A percentile compares a stretch with the other conserved stretches of the same genome.
Conservation (phyloP, 352 stramenopile species). For the Phytopythium delawarense region DNA sequence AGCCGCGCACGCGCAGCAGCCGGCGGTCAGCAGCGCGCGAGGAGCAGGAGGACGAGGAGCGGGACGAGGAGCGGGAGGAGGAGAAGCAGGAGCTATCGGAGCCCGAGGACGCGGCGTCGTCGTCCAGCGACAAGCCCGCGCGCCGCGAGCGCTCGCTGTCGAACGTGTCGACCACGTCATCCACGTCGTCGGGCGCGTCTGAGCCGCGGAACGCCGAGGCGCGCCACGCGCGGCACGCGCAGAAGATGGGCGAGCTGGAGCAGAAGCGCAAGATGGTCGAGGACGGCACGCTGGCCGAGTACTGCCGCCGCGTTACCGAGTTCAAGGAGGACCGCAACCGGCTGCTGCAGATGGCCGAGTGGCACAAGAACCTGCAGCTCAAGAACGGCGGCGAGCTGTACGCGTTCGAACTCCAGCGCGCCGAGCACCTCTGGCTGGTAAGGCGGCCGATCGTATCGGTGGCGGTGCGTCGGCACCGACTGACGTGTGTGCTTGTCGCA, state of each 20-base stretch:
- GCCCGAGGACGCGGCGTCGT: constrained; percentile 17
- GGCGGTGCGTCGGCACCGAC: constrained; percentile 9
- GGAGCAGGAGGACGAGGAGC: constrained; percentile 15
- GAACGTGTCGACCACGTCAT: constrained; percentile 61
- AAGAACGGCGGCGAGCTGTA: constrained; percentile 79
- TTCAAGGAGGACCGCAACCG: constrained; percentile 82
- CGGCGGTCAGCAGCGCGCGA: constrained; percentile 26
- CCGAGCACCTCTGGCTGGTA: constrained; percentile 57
- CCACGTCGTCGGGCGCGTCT: constrained; percentile 40
- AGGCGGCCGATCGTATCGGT: constrained; percentile 9
- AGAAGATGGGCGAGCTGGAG: constrained; percentile 71
- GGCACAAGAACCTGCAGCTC: constrained; percentile 82
- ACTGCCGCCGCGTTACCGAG: constrained; percentile 73
- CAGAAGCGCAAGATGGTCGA: constrained; percentile 85
- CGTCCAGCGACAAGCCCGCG: constrained; percentile 3
- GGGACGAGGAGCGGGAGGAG: constrained; percentile 26
- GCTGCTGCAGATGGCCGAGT: constrained; percentile 65
- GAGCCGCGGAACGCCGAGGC: constrained; percentile 38
- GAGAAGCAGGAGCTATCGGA: constrained; percentile 15
- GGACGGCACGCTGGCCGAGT: constrained; percentile 76
- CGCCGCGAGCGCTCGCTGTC: constrained; percentile 55
- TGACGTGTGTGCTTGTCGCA: constrained; percentile 14
- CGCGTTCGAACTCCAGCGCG: constrained; percentile 71
- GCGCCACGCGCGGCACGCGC: constrained; percentile 25
- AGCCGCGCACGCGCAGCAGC: constrained; percentile 18